phyloP scores from a whole-genome alignment of 1,284 basidiomycete species.

The Agroathelia rolfsii region DNA sequence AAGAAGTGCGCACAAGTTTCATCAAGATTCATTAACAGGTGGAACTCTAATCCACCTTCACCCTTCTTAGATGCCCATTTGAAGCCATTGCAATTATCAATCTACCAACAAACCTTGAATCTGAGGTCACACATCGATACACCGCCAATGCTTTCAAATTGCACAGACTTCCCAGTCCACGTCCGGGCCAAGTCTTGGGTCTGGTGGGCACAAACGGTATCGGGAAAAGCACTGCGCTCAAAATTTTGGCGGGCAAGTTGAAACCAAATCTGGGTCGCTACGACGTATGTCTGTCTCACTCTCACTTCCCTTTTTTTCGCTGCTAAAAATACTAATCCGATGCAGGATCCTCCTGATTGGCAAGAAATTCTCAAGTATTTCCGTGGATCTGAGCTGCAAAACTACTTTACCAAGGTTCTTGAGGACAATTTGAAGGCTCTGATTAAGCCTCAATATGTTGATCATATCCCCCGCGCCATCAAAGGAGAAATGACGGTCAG shows the following conservation, averaged over 20 bases:
- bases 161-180: conserved; percentile 88
- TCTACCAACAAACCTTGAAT: conserved; percentile 89
- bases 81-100: conserved; percentile 98
- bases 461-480: conserved; percentile 93
- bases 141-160: conserved; percentile 97
- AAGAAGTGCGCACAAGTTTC: conserved; percentile 67
- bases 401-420: conserved; percentile 97
- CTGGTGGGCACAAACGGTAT: conserved; percentile 98
- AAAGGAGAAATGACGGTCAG: conserved; percentile 81
- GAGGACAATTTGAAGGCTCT: conserved; percentile 96
- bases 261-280: conserved; percentile 90
- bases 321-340: conserved; percentile 9
- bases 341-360: conserved; percentile 91
- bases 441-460: conserved; percentile 98
- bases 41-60: conserved; percentile 7
- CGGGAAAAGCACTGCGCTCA: conserved; percentile 93
- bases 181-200: conserved; percentile 92
- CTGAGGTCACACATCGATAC: conserved; percentile 93
- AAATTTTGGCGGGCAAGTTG: conserved; percentile 90
- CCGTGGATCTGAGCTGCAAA: conserved; percentile 93
- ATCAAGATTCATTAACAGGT: background rate
- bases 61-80: conserved; percentile 74
- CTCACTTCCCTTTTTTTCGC: conserved; percentile 5
- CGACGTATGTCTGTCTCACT: conserved; percentile 46
- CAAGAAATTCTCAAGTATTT: conserved; percentile 96